Conservation (phyloP, 106 monocot species). For the Dendrobium officinale region DNA sequence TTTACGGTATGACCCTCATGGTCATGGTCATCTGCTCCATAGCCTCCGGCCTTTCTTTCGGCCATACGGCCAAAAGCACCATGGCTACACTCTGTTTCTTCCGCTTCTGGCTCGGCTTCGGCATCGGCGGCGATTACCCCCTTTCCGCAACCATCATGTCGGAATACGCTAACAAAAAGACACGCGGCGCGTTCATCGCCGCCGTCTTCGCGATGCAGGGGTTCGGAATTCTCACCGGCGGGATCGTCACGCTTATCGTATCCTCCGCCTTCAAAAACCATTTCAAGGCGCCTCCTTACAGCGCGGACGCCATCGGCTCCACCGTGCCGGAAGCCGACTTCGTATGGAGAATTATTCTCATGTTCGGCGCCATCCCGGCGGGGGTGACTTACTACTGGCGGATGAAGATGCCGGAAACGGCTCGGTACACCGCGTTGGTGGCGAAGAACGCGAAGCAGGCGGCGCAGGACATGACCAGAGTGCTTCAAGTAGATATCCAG, state of each 20-base stretch:
- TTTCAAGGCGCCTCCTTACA: not conserved
- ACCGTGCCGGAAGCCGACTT: slow-evolving; percentile 9
- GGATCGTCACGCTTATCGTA: slow-evolving; percentile 16
- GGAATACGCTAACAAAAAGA: slow-evolving; percentile 79
- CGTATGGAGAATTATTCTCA: slow-evolving; percentile 12
- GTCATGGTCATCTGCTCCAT: slow-evolving; percentile 40
- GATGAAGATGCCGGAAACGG: slow-evolving; percentile 22
- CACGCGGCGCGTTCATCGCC: slow-evolving; percentile 68
- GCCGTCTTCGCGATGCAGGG: slow-evolving; percentile 60
- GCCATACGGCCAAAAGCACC: not conserved
- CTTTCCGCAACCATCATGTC: slow-evolving; percentile 87
- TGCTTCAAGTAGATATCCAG: slow-evolving; percentile 4
- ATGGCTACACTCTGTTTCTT: slow-evolving; percentile 61
- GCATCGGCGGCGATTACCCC: slow-evolving; percentile 77
- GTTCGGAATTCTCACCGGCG: slow-evolving; percentile 26
- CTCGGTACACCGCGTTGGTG: slow-evolving; percentile 18
- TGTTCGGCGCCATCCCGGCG: slow-evolving; percentile 18
- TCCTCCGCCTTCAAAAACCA: slow-evolving; percentile 18
- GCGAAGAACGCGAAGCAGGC: slow-evolving; percentile 17
- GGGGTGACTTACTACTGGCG: slow-evolving; percentile 17
- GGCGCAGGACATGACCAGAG: slow-evolving; percentile 17
- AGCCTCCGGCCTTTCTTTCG: slow-evolving; percentile 29
- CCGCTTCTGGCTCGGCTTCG: slow-evolving; percentile 82
- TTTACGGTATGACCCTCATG: slow-evolving; percentile 44
- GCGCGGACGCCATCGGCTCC: slow-evolving; percentile 1